Percentiles rank a stretch among this genome's conserved stretches.
Conservation (phyloP, 2,329 filamentous ascomycete species). For the Venturia nashicola region DNA sequence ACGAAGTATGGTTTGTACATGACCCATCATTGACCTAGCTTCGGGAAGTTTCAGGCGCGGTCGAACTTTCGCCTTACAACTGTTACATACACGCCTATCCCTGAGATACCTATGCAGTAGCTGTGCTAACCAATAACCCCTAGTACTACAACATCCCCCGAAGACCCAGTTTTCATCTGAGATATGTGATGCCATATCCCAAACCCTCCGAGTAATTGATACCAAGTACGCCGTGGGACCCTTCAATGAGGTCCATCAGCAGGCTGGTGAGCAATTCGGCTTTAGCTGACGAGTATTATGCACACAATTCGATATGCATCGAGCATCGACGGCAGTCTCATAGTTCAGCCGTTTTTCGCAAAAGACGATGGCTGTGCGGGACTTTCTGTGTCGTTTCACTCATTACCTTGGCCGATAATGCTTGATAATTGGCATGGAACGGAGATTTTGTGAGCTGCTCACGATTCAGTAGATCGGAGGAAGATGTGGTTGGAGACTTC, state of each 20-base stretch:
- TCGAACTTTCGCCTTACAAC: background rate
- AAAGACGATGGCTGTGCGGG: too few relatives aligned
- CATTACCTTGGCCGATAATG: background rate
- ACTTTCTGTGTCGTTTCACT: background rate
- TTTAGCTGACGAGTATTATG: background rate
- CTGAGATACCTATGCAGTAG: background rate
- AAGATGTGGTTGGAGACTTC: background rate
- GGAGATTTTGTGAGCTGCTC: background rate
- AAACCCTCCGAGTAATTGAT: background rate
- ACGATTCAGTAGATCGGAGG: background rate
- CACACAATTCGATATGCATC: background rate
- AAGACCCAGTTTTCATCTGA: background rate
- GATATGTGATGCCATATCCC: background rate
- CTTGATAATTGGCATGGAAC: background rate
- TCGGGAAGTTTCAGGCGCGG: background rate
- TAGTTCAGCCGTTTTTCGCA: too few relatives aligned
- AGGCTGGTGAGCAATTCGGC: background rate
- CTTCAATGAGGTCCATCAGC: background rate
- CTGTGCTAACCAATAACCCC: background rate
- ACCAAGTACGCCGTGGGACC: background rate
- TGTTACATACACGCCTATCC: background rate
- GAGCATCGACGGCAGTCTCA: background rate
- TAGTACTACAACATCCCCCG: background rate
- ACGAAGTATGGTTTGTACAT: background rate
- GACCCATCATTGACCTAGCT: background rate